Percentiles rank a stretch among this genome's conserved stretches.
These are phyloP conservation scores for Ilyonectria mors-panacis DNA, from an alignment of 2,329 filamentous ascomycete genomes.

Conservation along the genomic window DNA sequence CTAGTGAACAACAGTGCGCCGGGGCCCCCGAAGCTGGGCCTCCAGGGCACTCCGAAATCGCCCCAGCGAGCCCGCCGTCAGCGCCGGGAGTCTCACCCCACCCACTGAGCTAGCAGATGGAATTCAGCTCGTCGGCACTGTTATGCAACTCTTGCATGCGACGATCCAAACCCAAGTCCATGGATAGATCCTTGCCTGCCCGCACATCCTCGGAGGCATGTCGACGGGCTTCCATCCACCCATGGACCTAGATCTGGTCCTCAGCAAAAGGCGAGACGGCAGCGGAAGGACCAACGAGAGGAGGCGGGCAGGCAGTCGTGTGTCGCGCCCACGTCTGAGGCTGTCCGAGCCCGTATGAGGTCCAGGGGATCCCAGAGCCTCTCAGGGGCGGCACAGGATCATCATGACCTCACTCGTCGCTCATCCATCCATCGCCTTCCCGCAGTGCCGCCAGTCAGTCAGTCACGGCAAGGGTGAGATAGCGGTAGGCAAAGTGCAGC, in stretches of 20 bases:
- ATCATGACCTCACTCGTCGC: conserved; percentile 22
- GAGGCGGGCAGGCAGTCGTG: neutral
- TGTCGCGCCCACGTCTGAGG: conserved; percentile 8
- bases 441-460: conserved; percentile 1
- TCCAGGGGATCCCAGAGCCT: conserved; percentile 16
- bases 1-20: conserved; percentile 16
- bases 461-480: neutral
- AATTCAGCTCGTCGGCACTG: conserved; percentile 21
- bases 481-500: conserved; percentile 24
- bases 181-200: conserved; percentile 9
- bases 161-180: conserved; percentile 6
- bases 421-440: conserved; percentile 4
- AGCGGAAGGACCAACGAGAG: neutral
- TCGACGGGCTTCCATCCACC: neutral
- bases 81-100: conserved; percentile 16
- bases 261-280: neutral
- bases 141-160: conserved; percentile 7
- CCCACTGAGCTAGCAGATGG: conserved; percentile 9
- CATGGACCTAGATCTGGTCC: neutral
- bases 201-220: neutral
- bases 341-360: conserved; percentile 11
- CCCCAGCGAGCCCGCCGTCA: neutral
- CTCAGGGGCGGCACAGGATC: conserved; percentile 18
- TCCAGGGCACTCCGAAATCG: conserved; percentile 18
- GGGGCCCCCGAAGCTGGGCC: conserved; percentile 9